Percentiles rank a stretch among this genome's conserved stretches.
Evolutionary conservation across 2,329 filamentous ascomycete genomes (phyloP).

Genomic region (Aspergillus awamori): DNA sequence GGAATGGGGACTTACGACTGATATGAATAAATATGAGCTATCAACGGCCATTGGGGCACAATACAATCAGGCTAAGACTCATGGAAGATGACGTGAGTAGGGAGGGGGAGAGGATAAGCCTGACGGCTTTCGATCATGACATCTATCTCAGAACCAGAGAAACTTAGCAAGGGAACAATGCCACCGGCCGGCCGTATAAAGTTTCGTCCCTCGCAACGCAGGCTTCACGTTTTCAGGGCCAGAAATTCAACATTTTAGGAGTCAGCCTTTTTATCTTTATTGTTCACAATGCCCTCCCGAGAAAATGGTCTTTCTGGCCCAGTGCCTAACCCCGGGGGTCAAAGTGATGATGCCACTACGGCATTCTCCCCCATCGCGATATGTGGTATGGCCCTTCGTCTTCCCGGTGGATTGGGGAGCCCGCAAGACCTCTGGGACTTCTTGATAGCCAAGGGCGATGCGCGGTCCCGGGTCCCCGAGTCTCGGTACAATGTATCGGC

Average conservation of each 20-base stretch:
- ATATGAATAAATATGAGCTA: background rate
- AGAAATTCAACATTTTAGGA: background rate
- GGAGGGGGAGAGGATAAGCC: background rate
- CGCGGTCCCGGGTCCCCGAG: background rate
- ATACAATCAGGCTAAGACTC: background rate
- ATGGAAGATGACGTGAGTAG: background rate
- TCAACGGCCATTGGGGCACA: background rate
- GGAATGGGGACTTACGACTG: background rate
- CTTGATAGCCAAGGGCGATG: slow-evolving; percentile 16
- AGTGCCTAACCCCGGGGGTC: no score
- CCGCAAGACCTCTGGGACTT: slow-evolving; percentile 22
- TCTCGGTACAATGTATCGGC: slow-evolving; percentile 25
- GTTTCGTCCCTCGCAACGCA: background rate
- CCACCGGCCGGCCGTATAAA: background rate
- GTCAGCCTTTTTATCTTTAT: background rate
- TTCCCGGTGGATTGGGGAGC: slow-evolving; percentile 17
- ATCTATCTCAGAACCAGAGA: background rate
- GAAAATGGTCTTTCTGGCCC: no score
- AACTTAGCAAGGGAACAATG: background rate
- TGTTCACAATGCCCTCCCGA: background rate
- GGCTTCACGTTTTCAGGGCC: background rate
- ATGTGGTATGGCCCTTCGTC: slow-evolving; percentile 19
- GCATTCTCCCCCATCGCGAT: slow-evolving; percentile 15
- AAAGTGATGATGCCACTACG: background rate
- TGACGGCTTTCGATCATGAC: background rate